A percentile compares a stretch with the other conserved stretches of the same genome.
Conservation (phyloP, 2,329 filamentous ascomycete genomes). For the Phialemoniopsis sp. region DNA sequence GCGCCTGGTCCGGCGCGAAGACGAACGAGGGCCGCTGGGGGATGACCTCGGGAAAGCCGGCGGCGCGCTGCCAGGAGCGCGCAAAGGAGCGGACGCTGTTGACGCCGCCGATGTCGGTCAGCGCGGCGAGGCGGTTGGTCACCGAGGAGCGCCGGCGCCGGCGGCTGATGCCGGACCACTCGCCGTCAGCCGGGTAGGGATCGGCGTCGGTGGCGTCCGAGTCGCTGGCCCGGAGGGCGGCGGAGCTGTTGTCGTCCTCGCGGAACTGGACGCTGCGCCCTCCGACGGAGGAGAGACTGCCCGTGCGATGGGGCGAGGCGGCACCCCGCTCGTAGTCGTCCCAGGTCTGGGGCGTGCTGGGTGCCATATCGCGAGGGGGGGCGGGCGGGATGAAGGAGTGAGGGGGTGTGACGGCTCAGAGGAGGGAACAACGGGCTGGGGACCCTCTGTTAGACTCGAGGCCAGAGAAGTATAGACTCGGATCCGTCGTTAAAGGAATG, state of each 20-base stretch:
- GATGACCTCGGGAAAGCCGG: slow-evolving; percentile 82
- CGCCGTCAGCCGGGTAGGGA: slow-evolving; percentile 12
- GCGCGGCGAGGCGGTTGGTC: slow-evolving; percentile 48
- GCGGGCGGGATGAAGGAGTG: no score
- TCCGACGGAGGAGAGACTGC: slow-evolving; percentile 33
- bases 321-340: slow-evolving; percentile 39
- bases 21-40: slow-evolving; percentile 74
- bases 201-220: slow-evolving; percentile 26
- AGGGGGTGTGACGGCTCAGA: no score
- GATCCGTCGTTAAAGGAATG: no score
- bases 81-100: slow-evolving; percentile 96
- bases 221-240: no score
- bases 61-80: slow-evolving; percentile 86
- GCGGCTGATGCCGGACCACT: slow-evolving; percentile 11
- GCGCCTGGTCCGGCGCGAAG: slow-evolving; percentile 52
- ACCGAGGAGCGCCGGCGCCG: slow-evolving; percentile 33
- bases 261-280: slow-evolving; percentile 32
- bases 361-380: no score
- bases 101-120: slow-evolving; percentile 76
- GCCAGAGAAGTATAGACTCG: no score
- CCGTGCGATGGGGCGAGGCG: slow-evolving; percentile 32
- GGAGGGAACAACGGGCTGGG: no score
- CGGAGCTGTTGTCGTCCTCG: no score
- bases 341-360: slow-evolving; percentile 26
- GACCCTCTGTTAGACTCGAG: no score